phyloP scores from a whole-genome alignment of 768 basidiomycete species.

The Agrocybe chaxingu region DNA sequence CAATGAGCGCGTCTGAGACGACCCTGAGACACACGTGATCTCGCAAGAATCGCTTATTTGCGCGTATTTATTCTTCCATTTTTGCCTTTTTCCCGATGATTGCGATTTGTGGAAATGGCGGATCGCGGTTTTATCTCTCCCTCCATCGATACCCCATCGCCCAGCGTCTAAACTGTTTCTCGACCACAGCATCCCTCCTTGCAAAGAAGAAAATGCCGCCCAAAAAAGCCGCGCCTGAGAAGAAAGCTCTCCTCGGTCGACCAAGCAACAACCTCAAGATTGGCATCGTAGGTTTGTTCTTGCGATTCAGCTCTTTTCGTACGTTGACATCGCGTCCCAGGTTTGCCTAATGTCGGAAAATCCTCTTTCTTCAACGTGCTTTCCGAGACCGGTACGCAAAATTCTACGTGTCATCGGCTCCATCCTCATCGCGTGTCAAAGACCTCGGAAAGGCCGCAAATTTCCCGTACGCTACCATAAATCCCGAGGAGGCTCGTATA shows the following conservation, averaged over 20 bases:
- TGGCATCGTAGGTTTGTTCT: slow-evolving; percentile 90
- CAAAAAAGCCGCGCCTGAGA: slow-evolving; percentile 80
- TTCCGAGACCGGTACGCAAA: slow-evolving; percentile 75
- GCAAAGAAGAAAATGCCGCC: slow-evolving; percentile 83
- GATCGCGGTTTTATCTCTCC: slow-evolving; percentile 19
- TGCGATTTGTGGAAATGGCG: slow-evolving; percentile 19
- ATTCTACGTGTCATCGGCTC: background rate
- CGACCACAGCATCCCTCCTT: slow-evolving; percentile 31
- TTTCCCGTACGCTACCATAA: slow-evolving; percentile 94
- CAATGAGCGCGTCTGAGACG: too few species aligned
- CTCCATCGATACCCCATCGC: slow-evolving; percentile 18
- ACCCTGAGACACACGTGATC: slow-evolving; percentile 8
- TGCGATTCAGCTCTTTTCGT: slow-evolving; percentile 11
- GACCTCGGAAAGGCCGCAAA: slow-evolving; percentile 95
- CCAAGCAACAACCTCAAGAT: slow-evolving; percentile 98
- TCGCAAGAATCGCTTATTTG: slow-evolving; percentile 11
- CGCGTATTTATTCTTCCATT: slow-evolving; percentile 13
- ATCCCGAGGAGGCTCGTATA: slow-evolving; percentile 94
- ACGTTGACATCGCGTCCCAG: slow-evolving; percentile 34
- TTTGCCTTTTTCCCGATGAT: slow-evolving; percentile 15
- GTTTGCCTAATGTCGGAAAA: slow-evolving; percentile 96
- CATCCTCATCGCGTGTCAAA: slow-evolving; percentile 23
- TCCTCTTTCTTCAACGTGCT: slow-evolving; percentile 99
- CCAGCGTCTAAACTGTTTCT: slow-evolving; percentile 24
- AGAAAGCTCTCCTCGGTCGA: slow-evolving; percentile 84